phyloP scores from a whole-genome alignment of 129 eudicot species.

The Lonicera japonica region DNA sequence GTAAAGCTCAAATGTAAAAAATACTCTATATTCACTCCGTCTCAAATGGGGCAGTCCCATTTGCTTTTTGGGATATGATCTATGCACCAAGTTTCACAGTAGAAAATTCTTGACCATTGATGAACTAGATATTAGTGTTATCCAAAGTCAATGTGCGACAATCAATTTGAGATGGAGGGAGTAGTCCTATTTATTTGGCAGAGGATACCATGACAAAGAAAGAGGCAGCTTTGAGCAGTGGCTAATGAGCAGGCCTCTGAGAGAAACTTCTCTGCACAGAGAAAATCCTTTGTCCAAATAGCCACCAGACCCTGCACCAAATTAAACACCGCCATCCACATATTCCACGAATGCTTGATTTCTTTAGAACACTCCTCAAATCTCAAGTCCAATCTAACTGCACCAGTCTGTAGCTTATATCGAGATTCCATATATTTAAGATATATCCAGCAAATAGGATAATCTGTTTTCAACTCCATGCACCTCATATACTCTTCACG shows the following conservation, averaged over 20 bases:
- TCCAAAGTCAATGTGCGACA: too few relatives aligned
- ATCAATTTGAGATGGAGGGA: too few relatives aligned
- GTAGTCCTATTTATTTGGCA: background rate
- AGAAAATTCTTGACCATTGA: too few relatives aligned
- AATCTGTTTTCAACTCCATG: constrained; percentile 51
- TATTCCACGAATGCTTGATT: constrained; percentile 44
- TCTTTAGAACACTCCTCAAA: constrained; percentile 72
- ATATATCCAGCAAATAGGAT: constrained; percentile 72
- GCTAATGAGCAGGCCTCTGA: constrained; percentile 65
- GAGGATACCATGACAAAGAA: constrained; percentile 94
- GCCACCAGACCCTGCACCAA: constrained; percentile 71
- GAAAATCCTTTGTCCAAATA: constrained; percentile 37
- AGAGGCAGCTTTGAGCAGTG: constrained; percentile 58
- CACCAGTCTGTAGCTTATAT: constrained; percentile 37
- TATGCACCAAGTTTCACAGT: too few relatives aligned
- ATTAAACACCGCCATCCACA: constrained; percentile 61
- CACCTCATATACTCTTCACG: constrained; percentile 56
- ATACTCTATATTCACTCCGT: too few relatives aligned
- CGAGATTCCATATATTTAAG: constrained; percentile 55
- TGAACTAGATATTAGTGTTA: too few relatives aligned
- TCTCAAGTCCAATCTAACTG: constrained; percentile 24
- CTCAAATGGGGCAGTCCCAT: too few relatives aligned
- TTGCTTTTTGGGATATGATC: too few relatives aligned
- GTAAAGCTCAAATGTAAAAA: too few relatives aligned
- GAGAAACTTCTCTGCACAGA: constrained; percentile 66